phyloP scores from a whole-genome alignment of 2,329 filamentous ascomycete species.

The Talaromyces sp. region DNA sequence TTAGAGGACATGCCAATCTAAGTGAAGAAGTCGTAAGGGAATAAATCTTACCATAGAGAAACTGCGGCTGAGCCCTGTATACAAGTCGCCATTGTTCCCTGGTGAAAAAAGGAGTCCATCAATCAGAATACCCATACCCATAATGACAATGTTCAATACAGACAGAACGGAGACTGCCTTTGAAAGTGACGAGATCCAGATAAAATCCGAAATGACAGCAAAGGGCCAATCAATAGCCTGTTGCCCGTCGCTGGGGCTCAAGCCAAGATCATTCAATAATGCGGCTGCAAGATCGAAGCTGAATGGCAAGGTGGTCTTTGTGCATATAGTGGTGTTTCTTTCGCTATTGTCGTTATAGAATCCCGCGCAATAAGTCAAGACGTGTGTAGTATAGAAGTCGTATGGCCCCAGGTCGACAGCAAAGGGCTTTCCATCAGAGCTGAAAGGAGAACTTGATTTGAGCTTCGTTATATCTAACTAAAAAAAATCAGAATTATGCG shows the following conservation, averaged over 20 bases:
- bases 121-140: constrained; percentile 3
- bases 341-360: not conserved
- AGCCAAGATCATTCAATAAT: not conserved
- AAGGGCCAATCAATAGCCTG: constrained; percentile 8
- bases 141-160: constrained; percentile 4
- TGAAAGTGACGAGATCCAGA: constrained; percentile 3
- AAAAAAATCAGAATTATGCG: not conserved
- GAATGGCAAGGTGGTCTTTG: constrained; percentile 3
- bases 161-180: constrained; percentile 3
- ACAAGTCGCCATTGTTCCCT: not conserved
- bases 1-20: not conserved
- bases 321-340: constrained; percentile 11
- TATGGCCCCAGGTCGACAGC: constrained; percentile 8
- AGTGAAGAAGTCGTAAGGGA: too few species aligned
- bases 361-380: constrained; percentile 14
- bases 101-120: constrained; percentile 8
- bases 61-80: not conserved
- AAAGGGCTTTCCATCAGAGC: not conserved
- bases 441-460: not conserved
- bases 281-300: constrained; percentile 3
- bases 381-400: constrained; percentile 12
- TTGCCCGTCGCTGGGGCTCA: not conserved
- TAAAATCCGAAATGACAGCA: constrained; percentile 6
- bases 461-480: constrained; percentile 7
- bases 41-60: constrained; percentile 4